Conservation (phyloP, 2,329 filamentous ascomycete genomes). For the Lasiodiplodia theobromae region DNA sequence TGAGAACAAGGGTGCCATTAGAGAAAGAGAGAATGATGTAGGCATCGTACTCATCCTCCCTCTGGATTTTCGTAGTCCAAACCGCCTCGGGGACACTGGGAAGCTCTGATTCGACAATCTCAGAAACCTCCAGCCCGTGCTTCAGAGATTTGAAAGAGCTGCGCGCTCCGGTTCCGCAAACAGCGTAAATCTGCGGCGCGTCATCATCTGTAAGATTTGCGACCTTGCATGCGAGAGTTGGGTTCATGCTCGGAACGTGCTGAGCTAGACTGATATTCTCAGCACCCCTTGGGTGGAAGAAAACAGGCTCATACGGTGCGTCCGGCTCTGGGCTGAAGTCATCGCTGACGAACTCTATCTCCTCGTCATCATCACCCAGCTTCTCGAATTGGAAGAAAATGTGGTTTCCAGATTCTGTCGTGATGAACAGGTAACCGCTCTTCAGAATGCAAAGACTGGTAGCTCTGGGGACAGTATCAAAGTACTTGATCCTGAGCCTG, state of each 20-base stretch:
- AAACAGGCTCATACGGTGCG: slow-evolving; percentile 77
- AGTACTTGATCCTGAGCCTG: slow-evolving; percentile 92
- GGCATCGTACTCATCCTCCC: slow-evolving; percentile 83
- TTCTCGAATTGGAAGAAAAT: slow-evolving; percentile 98
- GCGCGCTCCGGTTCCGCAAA: slow-evolving; percentile 86
- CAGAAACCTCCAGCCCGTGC: slow-evolving; percentile 90
- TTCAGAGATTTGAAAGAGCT: slow-evolving; percentile 92
- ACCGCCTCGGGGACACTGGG: slow-evolving; percentile 89
- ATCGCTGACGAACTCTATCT: slow-evolving; percentile 84
- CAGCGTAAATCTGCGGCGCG: slow-evolving; percentile 93
- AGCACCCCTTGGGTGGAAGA: slow-evolving; percentile 80
- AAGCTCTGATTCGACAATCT: slow-evolving; percentile 93
- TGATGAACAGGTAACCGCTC: slow-evolving; percentile 92
- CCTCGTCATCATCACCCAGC: slow-evolving; percentile 92
- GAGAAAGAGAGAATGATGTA: slow-evolving; percentile 96
- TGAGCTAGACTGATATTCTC: slow-evolving; percentile 87
- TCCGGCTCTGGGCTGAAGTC: slow-evolving; percentile 78
- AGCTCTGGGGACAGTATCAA: slow-evolving; percentile 91
- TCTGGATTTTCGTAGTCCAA: slow-evolving; percentile 91
- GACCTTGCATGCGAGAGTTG: slow-evolving; percentile 88
- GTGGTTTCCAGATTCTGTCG: slow-evolving; percentile 91
- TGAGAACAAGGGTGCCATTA: slow-evolving; percentile 88
- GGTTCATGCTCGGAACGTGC: slow-evolving; percentile 87
- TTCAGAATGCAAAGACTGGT: slow-evolving; percentile 90
- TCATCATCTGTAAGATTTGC: slow-evolving; percentile 91